These are phyloP conservation scores for Flaveria ramosissima DNA, from an alignment of 129 eudicot genomes.

Conservation along the genomic window DNA sequence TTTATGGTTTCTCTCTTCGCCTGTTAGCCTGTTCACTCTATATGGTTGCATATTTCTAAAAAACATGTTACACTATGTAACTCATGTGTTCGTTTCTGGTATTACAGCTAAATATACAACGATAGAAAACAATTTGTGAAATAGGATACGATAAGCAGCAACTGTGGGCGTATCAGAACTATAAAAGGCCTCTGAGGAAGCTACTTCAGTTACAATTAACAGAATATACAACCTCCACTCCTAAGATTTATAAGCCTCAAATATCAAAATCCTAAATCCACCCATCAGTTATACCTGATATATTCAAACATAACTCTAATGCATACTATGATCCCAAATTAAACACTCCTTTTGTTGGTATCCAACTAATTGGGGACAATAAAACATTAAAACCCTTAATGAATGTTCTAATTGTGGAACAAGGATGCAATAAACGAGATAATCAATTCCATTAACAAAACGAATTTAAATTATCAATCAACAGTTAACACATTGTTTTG, in stretches of 20 bases:
- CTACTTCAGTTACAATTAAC: neutral
- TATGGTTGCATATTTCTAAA: neutral
- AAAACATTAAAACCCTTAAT: neutral
- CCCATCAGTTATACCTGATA: neutral
- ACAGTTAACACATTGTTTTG: neutral
- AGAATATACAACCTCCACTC: neutral
- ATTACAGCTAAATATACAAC: neutral
- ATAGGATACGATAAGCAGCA: neutral
- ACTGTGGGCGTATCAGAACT: neutral
- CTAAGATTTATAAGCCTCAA: neutral
- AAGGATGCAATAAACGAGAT: neutral
- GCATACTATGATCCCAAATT: neutral
- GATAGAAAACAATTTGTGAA: neutral
- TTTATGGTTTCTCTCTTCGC: neutral
- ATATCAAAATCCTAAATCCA: constrained; percentile 2
- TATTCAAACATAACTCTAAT: neutral
- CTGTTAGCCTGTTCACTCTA: neutral
- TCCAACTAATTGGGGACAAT: neutral
- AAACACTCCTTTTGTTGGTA: neutral
- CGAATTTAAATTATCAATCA: neutral
- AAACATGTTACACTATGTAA: neutral
- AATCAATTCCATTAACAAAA: neutral
- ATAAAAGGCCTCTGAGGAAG: neutral
- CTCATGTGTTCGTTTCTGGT: neutral
- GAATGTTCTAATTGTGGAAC: neutral